Conservation (phyloP, 306 rosid genomes). For the Cicer bijugum region DNA sequence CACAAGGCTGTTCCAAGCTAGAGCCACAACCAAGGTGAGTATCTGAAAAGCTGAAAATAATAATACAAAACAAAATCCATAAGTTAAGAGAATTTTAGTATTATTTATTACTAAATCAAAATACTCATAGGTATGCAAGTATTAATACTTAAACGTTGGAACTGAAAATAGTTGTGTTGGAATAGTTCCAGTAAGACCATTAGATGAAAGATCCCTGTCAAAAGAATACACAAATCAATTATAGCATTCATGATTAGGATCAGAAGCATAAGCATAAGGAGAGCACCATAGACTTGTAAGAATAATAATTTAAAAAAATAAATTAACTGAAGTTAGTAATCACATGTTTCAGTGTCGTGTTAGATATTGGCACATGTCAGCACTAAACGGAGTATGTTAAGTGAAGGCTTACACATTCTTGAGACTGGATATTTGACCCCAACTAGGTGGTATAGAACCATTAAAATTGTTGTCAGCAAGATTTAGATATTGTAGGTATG, state of each 20-base stretch:
- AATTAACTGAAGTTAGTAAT: no score
- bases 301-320: no score
- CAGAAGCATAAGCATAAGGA: neutral
- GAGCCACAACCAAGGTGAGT: conserved; percentile 71
- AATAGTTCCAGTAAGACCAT: conserved; percentile 69
- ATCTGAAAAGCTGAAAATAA: conserved; percentile 72
- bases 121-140: conserved; percentile 30
- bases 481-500: conserved; percentile 74
- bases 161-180: conserved; percentile 71
- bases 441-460: conserved; percentile 67
- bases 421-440: conserved; percentile 74
- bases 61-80: conserved; percentile 29
- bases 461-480: conserved; percentile 70
- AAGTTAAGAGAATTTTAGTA: neutral
- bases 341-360: no score
- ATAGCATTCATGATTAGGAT: conserved; percentile 31
- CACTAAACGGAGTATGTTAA: conserved; percentile 35
- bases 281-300: no score
- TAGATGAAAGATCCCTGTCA: conserved; percentile 89
- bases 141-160: conserved; percentile 62
- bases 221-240: conserved; percentile 33
- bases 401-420: conserved; percentile 75
- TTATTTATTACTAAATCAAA: conserved; percentile 25
- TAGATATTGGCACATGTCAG: no score
- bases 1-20: conserved; percentile 73